Percentiles rank a stretch among this genome's conserved stretches.
Conservation (phyloP, 2,329 filamentous ascomycete species). For the Alternaria alternata region DNA sequence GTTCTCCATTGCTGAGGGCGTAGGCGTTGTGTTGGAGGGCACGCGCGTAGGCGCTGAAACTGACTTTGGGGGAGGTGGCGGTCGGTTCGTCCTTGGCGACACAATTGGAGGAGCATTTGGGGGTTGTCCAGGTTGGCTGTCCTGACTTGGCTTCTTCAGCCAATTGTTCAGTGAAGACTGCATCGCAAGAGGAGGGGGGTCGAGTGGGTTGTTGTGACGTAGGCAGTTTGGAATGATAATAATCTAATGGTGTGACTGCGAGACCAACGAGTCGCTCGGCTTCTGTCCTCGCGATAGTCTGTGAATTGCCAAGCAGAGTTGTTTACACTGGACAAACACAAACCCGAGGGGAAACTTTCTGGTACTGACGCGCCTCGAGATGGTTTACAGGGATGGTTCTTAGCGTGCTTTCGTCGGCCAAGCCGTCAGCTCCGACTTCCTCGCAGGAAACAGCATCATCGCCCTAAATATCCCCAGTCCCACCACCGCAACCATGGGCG, state of each 20-base stretch:
- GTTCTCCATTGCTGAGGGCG: conserved; percentile 30
- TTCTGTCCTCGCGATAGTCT: not conserved
- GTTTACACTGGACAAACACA: not conserved
- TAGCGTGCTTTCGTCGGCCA: conserved; percentile 40
- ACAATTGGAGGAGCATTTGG: conserved; percentile 9
- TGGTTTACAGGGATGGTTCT: conserved; percentile 19
- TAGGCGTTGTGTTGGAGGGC: conserved; percentile 23
- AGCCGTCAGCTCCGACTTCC: conserved; percentile 41
- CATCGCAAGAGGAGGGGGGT: conserved; percentile 28
- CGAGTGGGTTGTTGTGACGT: not conserved
- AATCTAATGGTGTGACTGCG: not conserved
- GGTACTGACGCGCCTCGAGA: conserved; percentile 27
- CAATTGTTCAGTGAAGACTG: conserved; percentile 58
- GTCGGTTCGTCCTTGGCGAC: conserved; percentile 16
- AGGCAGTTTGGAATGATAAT: not conserved
- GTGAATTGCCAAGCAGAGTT: not conserved
- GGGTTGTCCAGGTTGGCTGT: conserved; percentile 32
- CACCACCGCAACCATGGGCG: conserved; percentile 62
- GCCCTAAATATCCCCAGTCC: conserved; percentile 29
- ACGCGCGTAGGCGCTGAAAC: conserved; percentile 27
- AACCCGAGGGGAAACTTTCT: conserved; percentile 17
- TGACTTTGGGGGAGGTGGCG: conserved; percentile 32
- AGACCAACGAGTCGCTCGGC: not conserved
- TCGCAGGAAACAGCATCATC: conserved; percentile 41
- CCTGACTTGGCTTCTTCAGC: conserved; percentile 56